Conservation (phyloP, 1,284 basidiomycete species). For the Meripilus lineatus region DNA sequence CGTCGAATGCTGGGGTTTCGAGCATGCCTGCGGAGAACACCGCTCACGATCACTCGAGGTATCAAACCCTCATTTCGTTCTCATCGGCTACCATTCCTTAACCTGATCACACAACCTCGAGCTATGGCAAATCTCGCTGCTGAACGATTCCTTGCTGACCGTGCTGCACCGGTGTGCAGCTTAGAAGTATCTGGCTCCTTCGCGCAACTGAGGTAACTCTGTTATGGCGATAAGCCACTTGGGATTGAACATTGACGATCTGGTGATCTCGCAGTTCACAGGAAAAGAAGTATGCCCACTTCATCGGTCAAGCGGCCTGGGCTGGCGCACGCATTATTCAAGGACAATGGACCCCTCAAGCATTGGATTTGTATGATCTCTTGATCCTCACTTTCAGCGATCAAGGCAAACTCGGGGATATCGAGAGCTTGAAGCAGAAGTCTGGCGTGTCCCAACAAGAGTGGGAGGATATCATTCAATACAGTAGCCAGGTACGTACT, state of each 20-base stretch:
- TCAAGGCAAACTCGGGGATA: slow-evolving; percentile 51
- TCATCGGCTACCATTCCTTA: background rate
- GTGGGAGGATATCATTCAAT: slow-evolving; percentile 68
- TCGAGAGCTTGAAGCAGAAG: slow-evolving; percentile 45
- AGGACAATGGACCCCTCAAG: slow-evolving; percentile 72
- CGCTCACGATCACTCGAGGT: too few species aligned
- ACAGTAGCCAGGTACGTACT: slow-evolving; percentile 58
- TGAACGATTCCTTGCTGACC: slow-evolving; percentile 72
- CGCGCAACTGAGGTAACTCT: slow-evolving; percentile 62
- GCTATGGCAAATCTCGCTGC: slow-evolving; percentile 33
- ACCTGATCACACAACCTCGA: slow-evolving; percentile 6
- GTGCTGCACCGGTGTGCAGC: slow-evolving; percentile 60
- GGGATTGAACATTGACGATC: background rate
- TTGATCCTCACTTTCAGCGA: slow-evolving; percentile 65
- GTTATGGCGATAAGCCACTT: too few species aligned
- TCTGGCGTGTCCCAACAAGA: slow-evolving; percentile 53
- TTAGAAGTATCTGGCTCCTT: slow-evolving; percentile 65
- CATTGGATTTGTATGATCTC: slow-evolving; percentile 59
- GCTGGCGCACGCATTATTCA: slow-evolving; percentile 79
- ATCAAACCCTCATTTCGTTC: background rate
- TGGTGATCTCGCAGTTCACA: slow-evolving; percentile 39
- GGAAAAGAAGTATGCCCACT: slow-evolving; percentile 77
- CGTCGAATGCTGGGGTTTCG: too few species aligned
- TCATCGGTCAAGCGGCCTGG: slow-evolving; percentile 67
- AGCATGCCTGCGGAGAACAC: too few species aligned